A percentile compares a stretch with the other conserved stretches of the same genome.
Conservation (phyloP, 768 basidiomycete species). For the Lentinula raphanica region DNA sequence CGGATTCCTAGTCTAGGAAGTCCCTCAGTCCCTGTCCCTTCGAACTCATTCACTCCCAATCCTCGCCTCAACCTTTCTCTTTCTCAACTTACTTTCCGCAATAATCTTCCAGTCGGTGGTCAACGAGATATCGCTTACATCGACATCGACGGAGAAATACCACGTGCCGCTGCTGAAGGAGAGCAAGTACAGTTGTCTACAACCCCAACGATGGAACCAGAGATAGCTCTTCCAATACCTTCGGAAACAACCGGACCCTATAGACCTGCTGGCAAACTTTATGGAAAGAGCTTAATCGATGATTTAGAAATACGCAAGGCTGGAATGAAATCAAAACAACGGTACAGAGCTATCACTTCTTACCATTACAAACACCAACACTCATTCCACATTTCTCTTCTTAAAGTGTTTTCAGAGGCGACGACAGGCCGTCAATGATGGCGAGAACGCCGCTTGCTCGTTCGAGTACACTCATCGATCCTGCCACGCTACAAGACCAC, state of each 20-base stretch:
- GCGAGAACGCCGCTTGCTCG: slow-evolving; percentile 46
- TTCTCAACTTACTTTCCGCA: slow-evolving; percentile 84
- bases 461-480: slow-evolving; percentile 71
- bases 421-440: slow-evolving; percentile 93
- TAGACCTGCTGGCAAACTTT: slow-evolving; percentile 77
- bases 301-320: slow-evolving; percentile 81
- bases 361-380: neutral
- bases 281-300: slow-evolving; percentile 86
- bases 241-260: slow-evolving; percentile 29
- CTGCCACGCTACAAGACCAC: slow-evolving; percentile 47
- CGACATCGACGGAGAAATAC: slow-evolving; percentile 58
- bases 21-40: slow-evolving; percentile 34
- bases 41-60: slow-evolving; percentile 74
- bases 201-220: slow-evolving; percentile 22
- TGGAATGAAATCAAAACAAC: slow-evolving; percentile 74
- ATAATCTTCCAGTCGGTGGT: slow-evolving; percentile 67
- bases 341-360: slow-evolving; percentile 43
- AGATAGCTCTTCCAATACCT: slow-evolving; percentile 27
- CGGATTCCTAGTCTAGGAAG: slow-evolving; percentile 35
- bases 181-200: slow-evolving; percentile 56
- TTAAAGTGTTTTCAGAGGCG: slow-evolving; percentile 78
- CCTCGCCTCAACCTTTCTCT: slow-evolving; percentile 67
- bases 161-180: slow-evolving; percentile 72
- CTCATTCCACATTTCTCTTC: too few relatives aligned
- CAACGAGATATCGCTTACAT: slow-evolving; percentile 56